Evolutionary conservation across 2,329 filamentous ascomycete species (phyloP), one percentile per base, ranked within the genome.

Genomic region (Lachnellula subtilissima): DNA sequence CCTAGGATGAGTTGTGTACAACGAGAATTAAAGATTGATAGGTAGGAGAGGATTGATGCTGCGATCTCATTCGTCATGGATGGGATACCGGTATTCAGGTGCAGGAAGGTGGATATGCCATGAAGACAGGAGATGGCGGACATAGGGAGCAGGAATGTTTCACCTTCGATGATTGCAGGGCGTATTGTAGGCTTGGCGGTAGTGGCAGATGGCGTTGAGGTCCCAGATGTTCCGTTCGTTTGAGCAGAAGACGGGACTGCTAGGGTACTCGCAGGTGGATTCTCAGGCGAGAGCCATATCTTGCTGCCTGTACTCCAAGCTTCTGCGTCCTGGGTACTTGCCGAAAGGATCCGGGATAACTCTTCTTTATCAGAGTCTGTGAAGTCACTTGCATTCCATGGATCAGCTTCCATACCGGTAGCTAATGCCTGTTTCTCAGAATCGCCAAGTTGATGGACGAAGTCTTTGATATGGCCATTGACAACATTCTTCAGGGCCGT

Each of bases 1-100:
- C 94, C 94, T 6, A 99, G 84, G 61, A 99, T 97, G 56, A 99
- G 82, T 70, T 99, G 94, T n/a, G 89, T 95, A 56, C 92, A 92
- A 19, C 94, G 87, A 2, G 91, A 97, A 72, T 99, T 97, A 79
- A 97, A 99, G 4, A 96, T 80, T 62, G 94, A 89, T 14, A 97
- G 79, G 68, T 95, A 96, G 22, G 94, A 87, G 43, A 97, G 78
- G 11, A 99, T 81, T 0, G 86, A 87, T 2, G 82, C 77, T 0
- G 90, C 88, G 52, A 97, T 86, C 56, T 97, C 91, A 2, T 86
- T 79, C 1, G 91, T 89, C 84, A 97, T 92, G 58, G 88, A 93
- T 1, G 94, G 93, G 55, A 97, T 93, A 35, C 86, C 87, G 5
- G 89, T 81, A 55, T 93, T 86, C 4, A 99, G 81, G 59, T 89